These are phyloP conservation scores for Polygonum maritimum DNA, from an alignment of 148 eudicot genomes.

Conservation along the genomic window DNA sequence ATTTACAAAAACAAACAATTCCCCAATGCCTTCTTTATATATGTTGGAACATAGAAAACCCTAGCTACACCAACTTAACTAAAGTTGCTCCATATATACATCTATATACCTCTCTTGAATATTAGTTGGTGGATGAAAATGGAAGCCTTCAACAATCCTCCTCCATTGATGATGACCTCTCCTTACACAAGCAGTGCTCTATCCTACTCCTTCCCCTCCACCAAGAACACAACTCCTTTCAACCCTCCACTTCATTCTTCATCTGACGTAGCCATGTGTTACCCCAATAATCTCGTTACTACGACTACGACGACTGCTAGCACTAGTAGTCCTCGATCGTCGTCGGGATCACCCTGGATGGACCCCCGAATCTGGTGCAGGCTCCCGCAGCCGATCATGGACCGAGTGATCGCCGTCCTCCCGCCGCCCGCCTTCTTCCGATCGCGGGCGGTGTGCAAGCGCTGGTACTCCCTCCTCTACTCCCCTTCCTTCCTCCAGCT, in stretches of 20 bases:
- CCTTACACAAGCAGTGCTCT: neutral
- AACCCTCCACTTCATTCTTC: neutral
- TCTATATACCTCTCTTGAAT: too few species aligned
- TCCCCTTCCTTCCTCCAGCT: constrained; percentile 63
- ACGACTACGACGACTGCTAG: too few species aligned
- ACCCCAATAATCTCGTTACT: too few species aligned
- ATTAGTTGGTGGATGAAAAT: constrained; percentile 15
- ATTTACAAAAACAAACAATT: neutral
- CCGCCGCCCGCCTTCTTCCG: constrained; percentile 82
- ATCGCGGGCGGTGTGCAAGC: constrained; percentile 73
- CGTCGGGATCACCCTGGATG: constrained; percentile 44
- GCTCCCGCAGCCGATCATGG: constrained; percentile 53
- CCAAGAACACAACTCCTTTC: neutral
- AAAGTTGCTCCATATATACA: too few species aligned
- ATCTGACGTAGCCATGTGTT: neutral
- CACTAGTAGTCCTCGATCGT: neutral
- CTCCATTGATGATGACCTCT: neutral
- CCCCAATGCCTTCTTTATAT: neutral
- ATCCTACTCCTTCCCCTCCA: neutral
- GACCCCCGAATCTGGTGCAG: constrained; percentile 77
- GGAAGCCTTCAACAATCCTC: constrained; percentile 51
- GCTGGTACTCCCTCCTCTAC: constrained; percentile 75
- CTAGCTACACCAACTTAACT: neutral
- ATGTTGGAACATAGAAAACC: neutral
- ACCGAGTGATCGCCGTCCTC: constrained; percentile 67